Percentiles rank a stretch among this genome's conserved stretches.
phyloP scores from a whole-genome alignment of 2,329 filamentous ascomycete species.

The Huntiella abstrusa region DNA sequence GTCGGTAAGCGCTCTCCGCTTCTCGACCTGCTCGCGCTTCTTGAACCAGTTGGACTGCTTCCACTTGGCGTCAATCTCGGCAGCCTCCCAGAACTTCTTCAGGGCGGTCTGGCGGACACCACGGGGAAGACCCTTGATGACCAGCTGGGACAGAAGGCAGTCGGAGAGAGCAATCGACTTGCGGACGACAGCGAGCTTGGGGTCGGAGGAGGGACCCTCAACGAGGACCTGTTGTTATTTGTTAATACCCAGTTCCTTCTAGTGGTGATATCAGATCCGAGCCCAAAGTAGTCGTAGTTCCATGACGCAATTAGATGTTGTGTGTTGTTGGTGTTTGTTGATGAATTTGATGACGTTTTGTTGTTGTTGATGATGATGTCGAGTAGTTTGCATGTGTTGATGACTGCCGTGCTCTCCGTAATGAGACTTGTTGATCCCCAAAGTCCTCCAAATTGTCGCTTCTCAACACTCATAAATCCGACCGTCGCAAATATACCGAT shows the following conservation, averaged over 20 bases:
- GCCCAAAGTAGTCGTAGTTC: too few species aligned
- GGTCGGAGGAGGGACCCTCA: constrained; percentile 75
- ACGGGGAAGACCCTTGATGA: constrained; percentile 71
- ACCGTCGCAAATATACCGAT: neutral
- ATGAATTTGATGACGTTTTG: neutral
- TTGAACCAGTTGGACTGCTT: constrained; percentile 82
- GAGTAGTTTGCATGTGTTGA: neutral
- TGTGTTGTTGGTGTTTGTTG: neutral
- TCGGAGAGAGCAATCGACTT: constrained; percentile 68
- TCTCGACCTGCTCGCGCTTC: constrained; percentile 69
- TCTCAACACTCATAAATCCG: neutral
- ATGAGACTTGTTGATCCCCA: neutral
- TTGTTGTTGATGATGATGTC: neutral
- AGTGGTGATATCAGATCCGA: neutral
- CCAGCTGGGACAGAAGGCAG: constrained; percentile 75
- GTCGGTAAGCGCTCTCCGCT: constrained; percentile 83
- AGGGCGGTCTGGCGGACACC: constrained; percentile 66
- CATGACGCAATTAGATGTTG: neutral
- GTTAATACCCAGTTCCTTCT: constrained; percentile 3
- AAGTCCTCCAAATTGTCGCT: neutral
- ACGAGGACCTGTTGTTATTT: constrained; percentile 57
- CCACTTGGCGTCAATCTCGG: constrained; percentile 86
- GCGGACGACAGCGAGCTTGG: constrained; percentile 65
- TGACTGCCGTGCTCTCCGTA: neutral
- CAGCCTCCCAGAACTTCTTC: constrained; percentile 78